Evolutionary conservation across 768 basidiomycete genomes (phyloP).

Genomic region (Tricholoma furcatifolium): DNA sequence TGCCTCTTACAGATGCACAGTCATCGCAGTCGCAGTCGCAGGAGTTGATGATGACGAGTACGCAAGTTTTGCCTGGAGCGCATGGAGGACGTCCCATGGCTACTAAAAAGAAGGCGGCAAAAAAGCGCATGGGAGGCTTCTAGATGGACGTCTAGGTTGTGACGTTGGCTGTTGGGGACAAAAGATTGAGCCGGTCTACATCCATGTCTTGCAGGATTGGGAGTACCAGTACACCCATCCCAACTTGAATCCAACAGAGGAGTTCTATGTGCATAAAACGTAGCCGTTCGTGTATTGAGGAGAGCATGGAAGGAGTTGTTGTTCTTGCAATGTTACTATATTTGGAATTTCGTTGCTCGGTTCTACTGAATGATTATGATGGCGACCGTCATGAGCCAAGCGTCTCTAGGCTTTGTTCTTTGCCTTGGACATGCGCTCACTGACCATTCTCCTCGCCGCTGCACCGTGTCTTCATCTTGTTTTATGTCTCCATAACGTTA

Average conservation of each 20-base stretch:
- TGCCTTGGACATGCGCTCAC: conserved; percentile 16
- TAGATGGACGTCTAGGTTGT: conserved; percentile 27
- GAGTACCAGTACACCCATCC: too few species aligned
- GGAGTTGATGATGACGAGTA: conserved; percentile 53
- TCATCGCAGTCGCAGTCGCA: conserved; percentile 28
- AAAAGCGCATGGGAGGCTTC: conserved; percentile 78
- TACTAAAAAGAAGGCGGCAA: conserved; percentile 54
- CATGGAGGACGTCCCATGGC: conserved; percentile 59
- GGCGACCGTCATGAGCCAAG: not conserved
- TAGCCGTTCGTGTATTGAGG: not conserved
- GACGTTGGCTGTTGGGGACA: too few species aligned
- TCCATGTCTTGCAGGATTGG: too few species aligned
- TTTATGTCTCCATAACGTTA: conserved; percentile 27
- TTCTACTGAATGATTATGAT: conserved; percentile 4
- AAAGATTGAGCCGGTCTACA: too few species aligned
- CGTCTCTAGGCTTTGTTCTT: not conserved
- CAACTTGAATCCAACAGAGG: too few species aligned
- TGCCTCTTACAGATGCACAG: not conserved
- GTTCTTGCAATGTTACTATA: not conserved
- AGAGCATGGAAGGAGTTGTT: too few species aligned
- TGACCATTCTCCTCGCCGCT: conserved; percentile 12
- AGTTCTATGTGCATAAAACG: not conserved
- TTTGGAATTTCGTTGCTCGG: conserved; percentile 6
- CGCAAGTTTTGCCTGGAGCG: conserved; percentile 69
- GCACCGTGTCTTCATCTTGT: conserved; percentile 12